These are phyloP conservation scores for Glycine tomentella DNA, from an alignment of 306 rosid genomes.

Conservation along the genomic window DNA sequence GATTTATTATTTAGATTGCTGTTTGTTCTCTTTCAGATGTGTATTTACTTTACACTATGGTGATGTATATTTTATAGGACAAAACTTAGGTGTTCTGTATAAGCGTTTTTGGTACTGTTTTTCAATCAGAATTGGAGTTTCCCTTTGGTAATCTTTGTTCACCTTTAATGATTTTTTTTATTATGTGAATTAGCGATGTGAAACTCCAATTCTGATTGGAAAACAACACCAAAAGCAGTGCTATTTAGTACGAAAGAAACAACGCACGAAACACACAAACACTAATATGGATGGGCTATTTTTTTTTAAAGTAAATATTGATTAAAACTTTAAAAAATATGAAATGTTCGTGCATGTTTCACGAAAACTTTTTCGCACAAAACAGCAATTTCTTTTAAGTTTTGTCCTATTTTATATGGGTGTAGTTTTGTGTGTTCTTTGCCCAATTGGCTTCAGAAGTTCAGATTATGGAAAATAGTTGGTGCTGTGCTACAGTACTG, in stretches of 20 bases:
- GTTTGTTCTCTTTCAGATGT: slow-evolving; percentile 5
- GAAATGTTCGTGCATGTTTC: too few species aligned
- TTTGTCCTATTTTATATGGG: neutral
- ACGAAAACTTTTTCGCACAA: too few species aligned
- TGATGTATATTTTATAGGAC: neutral
- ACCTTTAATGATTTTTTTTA: neutral
- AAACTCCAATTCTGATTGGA: neutral
- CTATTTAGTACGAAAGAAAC: too few species aligned
- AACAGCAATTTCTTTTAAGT: too few species aligned
- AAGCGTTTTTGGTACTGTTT: neutral
- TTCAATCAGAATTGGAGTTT: neutral
- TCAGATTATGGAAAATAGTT: neutral
- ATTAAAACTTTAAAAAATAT: too few species aligned
- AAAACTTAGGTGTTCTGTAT: neutral
- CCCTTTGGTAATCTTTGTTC: neutral
- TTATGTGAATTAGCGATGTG: neutral
- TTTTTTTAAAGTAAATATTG: too few species aligned
- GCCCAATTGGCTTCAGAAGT: too few species aligned
- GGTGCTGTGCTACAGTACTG: neutral
- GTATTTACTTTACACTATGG: slow-evolving; percentile 6
- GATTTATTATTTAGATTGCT: neutral
- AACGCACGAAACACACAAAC: too few species aligned
- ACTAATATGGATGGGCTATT: too few species aligned
- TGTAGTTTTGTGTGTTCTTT: slow-evolving; percentile 23
- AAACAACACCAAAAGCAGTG: neutral